Percentiles rank a stretch among this genome's conserved stretches.
phyloP scores from a whole-genome alignment of 2,329 filamentous ascomycete species.

The Arthrobotrys conoides region DNA sequence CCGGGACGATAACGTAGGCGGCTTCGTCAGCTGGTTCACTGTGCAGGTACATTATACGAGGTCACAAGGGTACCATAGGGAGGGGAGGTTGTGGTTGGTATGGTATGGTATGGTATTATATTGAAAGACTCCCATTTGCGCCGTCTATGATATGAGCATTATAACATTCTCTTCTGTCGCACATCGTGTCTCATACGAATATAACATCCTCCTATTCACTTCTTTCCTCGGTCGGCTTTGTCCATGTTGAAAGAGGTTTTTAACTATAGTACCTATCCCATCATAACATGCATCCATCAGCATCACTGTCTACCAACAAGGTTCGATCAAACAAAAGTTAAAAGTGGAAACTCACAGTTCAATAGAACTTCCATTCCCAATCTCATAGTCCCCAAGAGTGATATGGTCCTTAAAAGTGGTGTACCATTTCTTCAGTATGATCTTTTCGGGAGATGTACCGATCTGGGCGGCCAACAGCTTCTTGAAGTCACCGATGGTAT shows the following conservation, averaged over 20 bases:
- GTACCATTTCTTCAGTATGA: constrained; percentile 65
- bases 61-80: neutral
- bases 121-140: constrained; percentile 31
- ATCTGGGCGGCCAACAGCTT: constrained; percentile 63
- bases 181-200: neutral
- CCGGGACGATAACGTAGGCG: constrained; percentile 39
- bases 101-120: neutral
- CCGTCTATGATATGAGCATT: constrained; percentile 8
- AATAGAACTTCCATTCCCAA: constrained; percentile 62
- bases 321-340: neutral
- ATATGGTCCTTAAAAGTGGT: constrained; percentile 64
- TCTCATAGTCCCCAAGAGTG: constrained; percentile 64
- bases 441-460: constrained; percentile 62
- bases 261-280: constrained; percentile 48
- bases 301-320: neutral
- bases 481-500: constrained; percentile 64
- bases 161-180: neutral
- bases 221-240: neutral
- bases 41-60: neutral
- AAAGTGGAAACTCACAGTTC: constrained; percentile 62
- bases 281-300: neutral
- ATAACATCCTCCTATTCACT: neutral
- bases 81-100: neutral
- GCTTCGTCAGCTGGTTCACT: constrained; percentile 50
- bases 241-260: neutral